Base-by-base conservation (phyloP, 2,329 filamentous ascomycete species). In the Rhynchosporium graminicola region DNA sequence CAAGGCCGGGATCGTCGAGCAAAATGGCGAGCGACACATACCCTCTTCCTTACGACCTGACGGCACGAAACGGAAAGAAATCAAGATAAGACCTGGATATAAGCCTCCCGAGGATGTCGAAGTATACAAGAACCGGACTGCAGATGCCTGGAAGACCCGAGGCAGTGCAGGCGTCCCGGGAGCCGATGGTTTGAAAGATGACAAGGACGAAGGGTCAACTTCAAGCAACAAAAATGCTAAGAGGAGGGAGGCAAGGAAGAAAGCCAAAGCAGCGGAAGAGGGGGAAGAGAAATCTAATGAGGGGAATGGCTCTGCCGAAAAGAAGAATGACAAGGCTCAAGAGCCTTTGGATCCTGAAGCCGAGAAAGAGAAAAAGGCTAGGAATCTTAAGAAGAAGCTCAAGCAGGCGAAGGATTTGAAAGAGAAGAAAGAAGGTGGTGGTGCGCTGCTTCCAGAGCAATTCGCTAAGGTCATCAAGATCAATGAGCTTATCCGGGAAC, bases 381-480 rank as follows among this genome's bases (percentile, higher is more conserved):
- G 93, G 67, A 96, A 91, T 72, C 79, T 98, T 50, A 90, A 89
- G 75, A 99, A 99, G 82, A 99, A 98, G 78, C 80, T 99, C 64
- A 90, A 94, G 72, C 95, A 99, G 76, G 94, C 95, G 3, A 89
- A 87, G 69, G 95, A 98, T 2, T 81, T 99, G 59, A 89, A 92
- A 74, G 88, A 87, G 71, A 97, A 97, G 82, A 96, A 96, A 76
- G 91, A 96, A 29, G 87, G 87, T 61, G 95, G 95, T 26, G 89
- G 91, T 74, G 82, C 85, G 4, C 78, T 99, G 64, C 81, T 98
- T 31, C 94, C 93, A 0, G 95, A 99, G 78, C 95, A 99, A 78
- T 89, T 98, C 67, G 92, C 94, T 70, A 99, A 99, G 79, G 91
- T 99, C 60, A 96, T 97, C 75, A 96, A 95, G 77, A 97, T 99